Evolutionary conservation across 495 filamentous ascomycete species (phyloP).

Genomic region (Umbilicaria muhlenbergii): DNA sequence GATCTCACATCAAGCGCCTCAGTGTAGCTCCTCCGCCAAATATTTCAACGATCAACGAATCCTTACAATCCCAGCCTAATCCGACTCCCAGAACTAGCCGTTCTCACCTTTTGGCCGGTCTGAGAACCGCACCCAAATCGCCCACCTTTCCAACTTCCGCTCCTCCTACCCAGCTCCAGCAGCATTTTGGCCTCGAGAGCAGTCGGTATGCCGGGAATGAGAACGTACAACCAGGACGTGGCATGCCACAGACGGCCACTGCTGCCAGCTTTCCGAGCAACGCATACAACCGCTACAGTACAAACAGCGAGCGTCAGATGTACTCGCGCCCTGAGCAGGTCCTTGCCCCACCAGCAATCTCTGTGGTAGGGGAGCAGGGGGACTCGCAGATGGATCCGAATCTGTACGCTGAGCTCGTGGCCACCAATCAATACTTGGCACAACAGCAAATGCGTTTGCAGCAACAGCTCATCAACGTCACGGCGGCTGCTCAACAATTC

Average conservation of each 20-base stretch:
- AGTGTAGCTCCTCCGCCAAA: constrained; percentile 42
- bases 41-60: constrained; percentile 52
- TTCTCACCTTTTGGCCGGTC: constrained; percentile 81
- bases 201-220: constrained; percentile 25
- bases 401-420: constrained; percentile 66
- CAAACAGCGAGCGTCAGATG: constrained; percentile 36
- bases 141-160: constrained; percentile 49
- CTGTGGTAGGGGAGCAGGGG: constrained; percentile 45
- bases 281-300: constrained; percentile 26
- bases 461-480: constrained; percentile 43
- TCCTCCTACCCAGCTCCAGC: constrained; percentile 36
- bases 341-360: constrained; percentile 65
- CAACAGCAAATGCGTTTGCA: constrained; percentile 78
- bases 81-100: constrained; percentile 85
- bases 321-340: constrained; percentile 69
- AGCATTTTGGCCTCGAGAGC: constrained; percentile 30
- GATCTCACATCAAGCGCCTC: constrained; percentile 72
- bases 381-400: constrained; percentile 64
- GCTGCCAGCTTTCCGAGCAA: constrained; percentile 36
- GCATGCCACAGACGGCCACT: constrained; percentile 44
- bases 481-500: constrained; percentile 54
- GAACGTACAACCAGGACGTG: constrained; percentile 27
- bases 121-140: constrained; percentile 86
- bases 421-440: constrained; percentile 70
- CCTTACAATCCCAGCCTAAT: constrained; percentile 29